These are phyloP conservation scores for Sphaceloma murrayae DNA, from an alignment of 2,329 filamentous ascomycete species.

Conservation along the genomic window DNA sequence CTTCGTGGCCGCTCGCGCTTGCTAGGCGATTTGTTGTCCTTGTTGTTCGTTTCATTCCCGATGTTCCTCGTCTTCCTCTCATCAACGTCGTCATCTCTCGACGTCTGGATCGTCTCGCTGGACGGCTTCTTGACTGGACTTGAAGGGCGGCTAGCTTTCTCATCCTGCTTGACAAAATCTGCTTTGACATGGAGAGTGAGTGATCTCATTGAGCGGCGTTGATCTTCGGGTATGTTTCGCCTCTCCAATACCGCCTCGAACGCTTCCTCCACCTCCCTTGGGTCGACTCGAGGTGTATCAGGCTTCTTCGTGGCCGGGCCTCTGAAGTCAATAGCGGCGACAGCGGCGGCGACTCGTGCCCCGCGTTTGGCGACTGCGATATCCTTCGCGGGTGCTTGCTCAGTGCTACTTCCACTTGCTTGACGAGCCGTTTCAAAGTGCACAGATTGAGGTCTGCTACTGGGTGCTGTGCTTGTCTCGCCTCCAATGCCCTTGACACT, in stretches of 20 bases:
- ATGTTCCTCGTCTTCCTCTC: constrained; percentile 6
- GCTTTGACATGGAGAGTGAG: constrained; percentile 85
- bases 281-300: constrained; percentile 40
- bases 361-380: constrained; percentile 37
- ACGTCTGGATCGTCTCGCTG: constrained; percentile 10
- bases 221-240: constrained; percentile 86
- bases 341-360: constrained; percentile 53
- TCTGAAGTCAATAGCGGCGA: constrained; percentile 53
- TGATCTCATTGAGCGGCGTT: constrained; percentile 88
- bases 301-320: constrained; percentile 27
- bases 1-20: constrained; percentile 51
- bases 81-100: constrained; percentile 1
- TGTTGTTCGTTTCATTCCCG: constrained; percentile 19
- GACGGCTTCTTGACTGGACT: constrained; percentile 18
- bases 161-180: constrained; percentile 87
- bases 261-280: constrained; percentile 50
- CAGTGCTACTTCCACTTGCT: constrained; percentile 28
- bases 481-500: constrained; percentile 15
- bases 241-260: constrained; percentile 52
- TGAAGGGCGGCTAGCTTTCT: constrained; percentile 29
- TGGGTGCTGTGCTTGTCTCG: constrained; percentile 22
- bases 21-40: constrained; percentile 26
- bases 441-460: constrained; percentile 24
- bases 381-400: constrained; percentile 25
- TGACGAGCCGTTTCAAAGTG: constrained; percentile 28